Base-by-base conservation (phyloP, 1,284 basidiomycete species). In the Mycena citricolor region DNA sequence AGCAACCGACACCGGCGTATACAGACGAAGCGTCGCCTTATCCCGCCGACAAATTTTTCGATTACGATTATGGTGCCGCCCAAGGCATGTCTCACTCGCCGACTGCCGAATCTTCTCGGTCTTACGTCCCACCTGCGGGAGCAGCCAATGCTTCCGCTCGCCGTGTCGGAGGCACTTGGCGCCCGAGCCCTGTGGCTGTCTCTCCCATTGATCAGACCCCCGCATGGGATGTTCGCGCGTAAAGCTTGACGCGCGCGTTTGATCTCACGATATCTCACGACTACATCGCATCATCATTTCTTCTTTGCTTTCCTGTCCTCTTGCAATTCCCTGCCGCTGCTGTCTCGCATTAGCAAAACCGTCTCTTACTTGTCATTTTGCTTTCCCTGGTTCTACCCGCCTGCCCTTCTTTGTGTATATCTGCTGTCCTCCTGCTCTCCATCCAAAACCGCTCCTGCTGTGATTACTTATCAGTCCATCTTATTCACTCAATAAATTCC, bases 131-230 rank as follows among this genome's bases (percentile, higher is more conserved):
- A 4, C 79, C 81, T 5, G 45, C 76, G 10, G 80, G 78, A 34
- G 79, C 80, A 13, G 57, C 61, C 4, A 58, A 72, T 42, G 65
- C 71, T 2, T 65, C 69, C 5, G 67, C 61, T 19, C 73, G 80
- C 28, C 75, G 80, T 2, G 79, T 77, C 22, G 80, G 60, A 11
- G 78, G 63, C 1, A 75, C 59, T 47, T 83, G 81, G 81, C 65
- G 68, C 40, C 59, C 65, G 19, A 46, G 66, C 8, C 62, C 56
- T 40, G 42, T 49, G 13, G 30, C 36, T 8, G 30, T 51, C 5
- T 50, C 52, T 3, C 57, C 58, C 3, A 49, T 59, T 26, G 65
- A 69, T 11, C 62, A 61, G 35, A 57, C 51, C 39, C 53, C 58
- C 16, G 21, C 52, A 5, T 59, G 58, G 57, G 55, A 56, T 8